phyloP scores from a whole-genome alignment of 2,329 filamentous ascomycete species.

The Fusarium pseudograminearum region DNA sequence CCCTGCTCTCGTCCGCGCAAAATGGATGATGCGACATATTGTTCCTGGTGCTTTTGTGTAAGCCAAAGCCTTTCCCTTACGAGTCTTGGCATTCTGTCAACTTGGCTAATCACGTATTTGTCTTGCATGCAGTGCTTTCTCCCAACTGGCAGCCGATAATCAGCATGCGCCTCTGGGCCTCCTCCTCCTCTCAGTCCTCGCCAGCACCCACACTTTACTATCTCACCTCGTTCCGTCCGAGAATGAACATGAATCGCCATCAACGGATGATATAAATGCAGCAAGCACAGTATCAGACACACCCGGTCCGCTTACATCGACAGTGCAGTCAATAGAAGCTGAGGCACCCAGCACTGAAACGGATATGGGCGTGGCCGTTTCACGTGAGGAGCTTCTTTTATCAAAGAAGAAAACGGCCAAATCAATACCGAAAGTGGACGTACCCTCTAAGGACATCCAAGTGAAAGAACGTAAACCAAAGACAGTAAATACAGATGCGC shows the following conservation, averaged over 20 bases:
- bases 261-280: not conserved
- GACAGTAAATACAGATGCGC: conserved; percentile 8
- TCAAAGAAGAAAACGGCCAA: conserved; percentile 15
- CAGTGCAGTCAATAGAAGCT: not conserved
- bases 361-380: conserved; percentile 50
- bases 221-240: conserved; percentile 50
- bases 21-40: conserved; percentile 49
- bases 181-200: conserved; percentile 73
- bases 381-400: conserved; percentile 41
- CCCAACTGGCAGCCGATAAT: conserved; percentile 75
- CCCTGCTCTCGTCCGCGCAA: conserved; percentile 41
- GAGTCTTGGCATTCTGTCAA: not conserved
- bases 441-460: not conserved
- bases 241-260: not conserved
- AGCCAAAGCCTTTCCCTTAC: conserved; percentile 19
- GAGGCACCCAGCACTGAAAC: conserved; percentile 2
- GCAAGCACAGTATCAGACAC: not conserved
- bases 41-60: conserved; percentile 55
- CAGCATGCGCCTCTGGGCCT: conserved; percentile 80
- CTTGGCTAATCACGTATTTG: conserved; percentile 11
- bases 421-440: conserved; percentile 4
- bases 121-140: conserved; percentile 66
- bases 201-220: conserved; percentile 65
- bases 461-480: conserved; percentile 21
- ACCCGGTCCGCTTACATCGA: not conserved